Evolutionary conservation across 176 grass and related monocot species (phyloP).

Genomic region (Triticum timopheevii): DNA sequence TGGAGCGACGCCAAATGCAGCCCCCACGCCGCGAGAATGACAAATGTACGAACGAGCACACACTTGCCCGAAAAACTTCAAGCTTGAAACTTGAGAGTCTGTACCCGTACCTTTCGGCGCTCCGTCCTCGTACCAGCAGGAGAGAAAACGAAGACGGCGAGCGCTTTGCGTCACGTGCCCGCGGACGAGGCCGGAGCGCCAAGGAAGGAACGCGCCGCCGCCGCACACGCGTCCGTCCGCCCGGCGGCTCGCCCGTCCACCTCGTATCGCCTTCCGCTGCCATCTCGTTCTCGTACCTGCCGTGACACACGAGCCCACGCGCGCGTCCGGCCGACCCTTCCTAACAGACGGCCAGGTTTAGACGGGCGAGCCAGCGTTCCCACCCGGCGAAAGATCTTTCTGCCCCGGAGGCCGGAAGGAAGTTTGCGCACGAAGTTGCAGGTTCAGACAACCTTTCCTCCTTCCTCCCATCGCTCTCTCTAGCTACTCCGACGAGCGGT

Average conservation of each 20-base stretch:
- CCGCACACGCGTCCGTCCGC: conserved; percentile 19
- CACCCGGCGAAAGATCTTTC: not conserved
- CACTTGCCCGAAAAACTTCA: not conserved
- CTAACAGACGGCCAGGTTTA: not conserved
- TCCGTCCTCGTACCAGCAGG: too few species aligned
- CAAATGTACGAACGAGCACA: not conserved
- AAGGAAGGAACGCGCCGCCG: not conserved
- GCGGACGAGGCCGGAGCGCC: not conserved
- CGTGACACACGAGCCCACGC: not conserved
- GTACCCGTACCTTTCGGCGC: not conserved
- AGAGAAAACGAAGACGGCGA: too few species aligned
- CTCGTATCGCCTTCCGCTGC: not conserved
- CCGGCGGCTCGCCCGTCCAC: not conserved
- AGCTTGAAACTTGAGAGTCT: not conserved
- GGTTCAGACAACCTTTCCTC: not conserved
- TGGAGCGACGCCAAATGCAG: not conserved
- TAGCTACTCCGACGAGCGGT: not conserved
- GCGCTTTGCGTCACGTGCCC: conserved; percentile 16
- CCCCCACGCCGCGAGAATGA: not conserved
- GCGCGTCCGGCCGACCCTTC: not conserved
- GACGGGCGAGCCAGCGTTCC: not conserved
- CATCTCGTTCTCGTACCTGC: not conserved
- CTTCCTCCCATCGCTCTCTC: not conserved
- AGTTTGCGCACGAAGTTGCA: not conserved
- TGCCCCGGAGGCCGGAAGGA: not conserved